These are phyloP conservation scores for Rhizophora mangle DNA, from an alignment of 345 rosid species.

Conservation along the genomic window DNA sequence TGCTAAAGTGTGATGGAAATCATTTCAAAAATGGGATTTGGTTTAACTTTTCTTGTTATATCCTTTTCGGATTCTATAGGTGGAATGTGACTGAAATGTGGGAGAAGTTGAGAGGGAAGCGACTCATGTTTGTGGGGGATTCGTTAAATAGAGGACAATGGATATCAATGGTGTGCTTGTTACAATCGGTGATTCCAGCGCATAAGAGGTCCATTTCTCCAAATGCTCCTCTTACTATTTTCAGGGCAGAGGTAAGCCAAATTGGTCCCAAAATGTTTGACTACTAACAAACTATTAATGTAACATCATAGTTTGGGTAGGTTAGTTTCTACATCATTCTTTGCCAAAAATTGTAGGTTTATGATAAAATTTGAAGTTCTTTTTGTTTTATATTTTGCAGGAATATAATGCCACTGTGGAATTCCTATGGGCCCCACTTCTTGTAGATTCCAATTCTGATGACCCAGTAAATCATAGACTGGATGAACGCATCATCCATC, in stretches of 20 bases:
- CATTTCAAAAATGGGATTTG: background rate
- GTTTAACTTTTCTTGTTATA: background rate
- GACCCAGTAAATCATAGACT: constrained; percentile 92
- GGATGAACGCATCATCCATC: constrained; percentile 71
- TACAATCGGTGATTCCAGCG: constrained; percentile 76
- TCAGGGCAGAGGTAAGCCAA: constrained; percentile 76
- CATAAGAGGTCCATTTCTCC: constrained; percentile 81
- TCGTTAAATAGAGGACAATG: constrained; percentile 94
- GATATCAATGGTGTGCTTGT: constrained; percentile 93
- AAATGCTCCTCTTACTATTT: constrained; percentile 81
- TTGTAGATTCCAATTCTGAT: constrained; percentile 94
- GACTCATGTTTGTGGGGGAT: constrained; percentile 97
- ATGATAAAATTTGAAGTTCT: constrained; percentile 8
- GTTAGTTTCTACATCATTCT: background rate
- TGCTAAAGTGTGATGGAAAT: background rate
- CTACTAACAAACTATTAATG: too few relatives aligned
- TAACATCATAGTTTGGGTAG: too few relatives aligned
- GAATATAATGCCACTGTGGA: constrained; percentile 90
- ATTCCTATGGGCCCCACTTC: constrained; percentile 94
- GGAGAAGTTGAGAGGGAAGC: constrained; percentile 95
- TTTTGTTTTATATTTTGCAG: constrained; percentile 36
- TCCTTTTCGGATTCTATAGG: constrained; percentile 32
- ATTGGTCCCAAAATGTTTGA: too few relatives aligned
- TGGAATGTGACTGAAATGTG: constrained; percentile 85
- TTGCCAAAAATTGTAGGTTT: background rate